Base-by-base conservation (phyloP, 345 rosid species). In the Rhizophora mangle region DNA sequence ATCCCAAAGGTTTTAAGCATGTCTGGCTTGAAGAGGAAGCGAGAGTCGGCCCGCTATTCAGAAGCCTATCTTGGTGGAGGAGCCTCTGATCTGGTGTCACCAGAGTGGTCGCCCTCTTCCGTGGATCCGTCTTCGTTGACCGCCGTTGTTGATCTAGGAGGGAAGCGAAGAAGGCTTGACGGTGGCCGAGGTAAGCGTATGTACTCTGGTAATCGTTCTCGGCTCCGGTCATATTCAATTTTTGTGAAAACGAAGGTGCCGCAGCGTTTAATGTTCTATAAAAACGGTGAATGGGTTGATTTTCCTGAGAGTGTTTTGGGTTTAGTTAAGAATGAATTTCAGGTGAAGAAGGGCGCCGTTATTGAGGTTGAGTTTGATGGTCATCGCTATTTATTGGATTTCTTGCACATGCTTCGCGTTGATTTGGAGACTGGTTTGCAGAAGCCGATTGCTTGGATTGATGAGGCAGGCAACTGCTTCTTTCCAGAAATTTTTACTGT, bases 371-470 rank as follows among this genome's bases (percentile, higher is more conserved):
- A 92, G 71, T 68, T 64, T 39, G 79, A 72, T 37, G 90, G 89
- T 34, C 82, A 57, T 21, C 76, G 24, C 36, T 85, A 74, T 68
- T 74, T 90, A 64, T 82, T 96, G 61, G 97, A 96, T 78, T 88
- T 96, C 73, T 64, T 90, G 84, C 96, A 90, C 39, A 96, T 96
- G 99, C 75, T 81, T 37, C 80, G 78, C 16, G 60, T 92, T 32
- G 88, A 96, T 80, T 46, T 76, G 84, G 86, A 79, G 70, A 89
- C 90, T n/a, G 92, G 94, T 47, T 43, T 57, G 4, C 87, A 82
- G 58, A 82, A 79, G 59, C 87, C 96, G 0, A 83, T 96, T 76
- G 97, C 99, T 47, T 96, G 99, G 99, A 96, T 96, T 79, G 99
- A 96, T 72, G 82, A 85, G 68, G 84, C 80, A 22, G 95, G 85